phyloP scores from a whole-genome alignment of 208 protist species.

The Acanthamoeba castellanii region DNA sequence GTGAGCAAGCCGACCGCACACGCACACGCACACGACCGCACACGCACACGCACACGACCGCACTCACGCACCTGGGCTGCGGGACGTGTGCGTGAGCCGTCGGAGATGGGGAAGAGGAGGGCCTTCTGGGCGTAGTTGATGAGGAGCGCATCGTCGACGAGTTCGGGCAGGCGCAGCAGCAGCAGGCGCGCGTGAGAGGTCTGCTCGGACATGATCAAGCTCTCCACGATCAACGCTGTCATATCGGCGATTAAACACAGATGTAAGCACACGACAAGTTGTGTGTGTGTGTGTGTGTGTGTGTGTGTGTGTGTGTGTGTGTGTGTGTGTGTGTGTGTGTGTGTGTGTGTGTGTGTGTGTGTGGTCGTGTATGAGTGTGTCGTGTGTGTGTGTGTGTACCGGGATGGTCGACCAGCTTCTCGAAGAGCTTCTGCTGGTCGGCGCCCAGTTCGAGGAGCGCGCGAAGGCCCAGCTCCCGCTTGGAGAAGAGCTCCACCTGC shows the following conservation, averaged over 20 bases:
- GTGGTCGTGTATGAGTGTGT: no score
- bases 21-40: no score
- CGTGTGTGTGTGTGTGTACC: neutral
- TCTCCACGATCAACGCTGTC: conserved; percentile 77
- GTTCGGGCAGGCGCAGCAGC: conserved; percentile 64
- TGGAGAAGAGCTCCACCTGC: conserved; percentile 25
- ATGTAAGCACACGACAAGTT: no score
- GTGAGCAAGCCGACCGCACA: neutral
- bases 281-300: no score
- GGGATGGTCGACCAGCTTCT: conserved; percentile 5
- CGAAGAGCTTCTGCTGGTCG: conserved; percentile 26
- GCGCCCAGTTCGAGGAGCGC: neutral
- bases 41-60: neutral
- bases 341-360: no score
- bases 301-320: no score
- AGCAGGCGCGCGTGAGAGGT: conserved; percentile 72
- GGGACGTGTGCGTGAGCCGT: conserved; percentile 54
- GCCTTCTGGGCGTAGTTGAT: conserved; percentile 77
- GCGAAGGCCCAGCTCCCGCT: conserved; percentile 39
- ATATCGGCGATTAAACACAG: neutral
- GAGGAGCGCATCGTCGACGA: conserved; percentile 73
- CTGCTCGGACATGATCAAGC: conserved; percentile 81
- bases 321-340: no score
- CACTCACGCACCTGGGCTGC: neutral
- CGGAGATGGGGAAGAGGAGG: conserved; percentile 73